Evolutionary conservation across 164 flowering plant genomes (phyloP).

Genomic region (Sedum album): DNA sequence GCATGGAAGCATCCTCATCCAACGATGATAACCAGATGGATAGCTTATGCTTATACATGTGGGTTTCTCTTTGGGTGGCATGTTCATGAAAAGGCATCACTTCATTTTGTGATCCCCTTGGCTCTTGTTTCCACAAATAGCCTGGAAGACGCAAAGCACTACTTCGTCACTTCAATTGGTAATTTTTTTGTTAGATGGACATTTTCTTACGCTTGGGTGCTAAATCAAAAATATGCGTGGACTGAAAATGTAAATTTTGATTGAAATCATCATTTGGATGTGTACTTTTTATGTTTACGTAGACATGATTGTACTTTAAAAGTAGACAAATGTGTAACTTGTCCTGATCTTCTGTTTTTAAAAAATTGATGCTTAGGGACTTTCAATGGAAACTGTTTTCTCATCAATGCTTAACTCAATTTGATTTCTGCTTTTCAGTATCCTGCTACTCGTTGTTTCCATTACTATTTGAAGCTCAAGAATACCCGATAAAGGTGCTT

Average conservation of each 20-base stretch:
- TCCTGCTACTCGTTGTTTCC: slow-evolving; percentile 91
- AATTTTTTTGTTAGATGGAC: slow-evolving; percentile 11
- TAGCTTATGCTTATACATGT: slow-evolving; percentile 85
- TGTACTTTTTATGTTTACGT: background rate
- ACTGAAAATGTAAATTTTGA: background rate
- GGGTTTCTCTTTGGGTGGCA: slow-evolving; percentile 98
- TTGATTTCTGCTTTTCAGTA: slow-evolving; percentile 43
- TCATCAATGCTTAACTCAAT: background rate
- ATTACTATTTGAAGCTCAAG: slow-evolving; percentile 80
- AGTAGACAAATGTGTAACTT: background rate
- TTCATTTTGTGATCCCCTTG: slow-evolving; percentile 85
- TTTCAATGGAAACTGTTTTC: background rate
- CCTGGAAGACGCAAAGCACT: slow-evolving; percentile 71
- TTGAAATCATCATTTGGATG: background rate
- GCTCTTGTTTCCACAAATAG: slow-evolving; percentile 58
- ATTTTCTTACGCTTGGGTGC: background rate
- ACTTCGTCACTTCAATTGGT: slow-evolving; percentile 77
- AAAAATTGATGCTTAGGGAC: too few relatives aligned
- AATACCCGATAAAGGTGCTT: slow-evolving; percentile 82
- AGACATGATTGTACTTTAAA: background rate
- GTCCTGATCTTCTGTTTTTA: background rate
- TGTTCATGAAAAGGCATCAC: slow-evolving; percentile 96
- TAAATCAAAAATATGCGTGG: background rate
- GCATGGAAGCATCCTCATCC: slow-evolving; percentile 75
- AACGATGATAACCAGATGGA: slow-evolving; percentile 57